phyloP scores from a whole-genome alignment of 139 green algal species.

The Chlorella vulgaris region DNA sequence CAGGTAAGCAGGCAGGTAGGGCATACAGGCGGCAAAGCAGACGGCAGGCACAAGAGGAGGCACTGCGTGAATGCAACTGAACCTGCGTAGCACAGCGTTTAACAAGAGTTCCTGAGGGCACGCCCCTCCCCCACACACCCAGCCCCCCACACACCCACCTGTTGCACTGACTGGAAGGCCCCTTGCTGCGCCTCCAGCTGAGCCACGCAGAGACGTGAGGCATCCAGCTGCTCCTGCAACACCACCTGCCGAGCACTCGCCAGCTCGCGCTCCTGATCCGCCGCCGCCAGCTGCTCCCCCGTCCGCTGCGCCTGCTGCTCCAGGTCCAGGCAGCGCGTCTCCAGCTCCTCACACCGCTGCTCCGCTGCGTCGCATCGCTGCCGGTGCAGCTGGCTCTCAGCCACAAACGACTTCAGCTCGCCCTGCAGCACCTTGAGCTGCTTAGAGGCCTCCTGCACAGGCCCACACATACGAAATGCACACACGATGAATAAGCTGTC shows the following conservation, averaged over 20 bases:
- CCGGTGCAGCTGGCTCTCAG: conserved; percentile 2
- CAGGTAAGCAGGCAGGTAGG: too few species aligned
- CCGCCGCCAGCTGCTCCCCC: conserved; percentile 14
- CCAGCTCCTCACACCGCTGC: neutral
- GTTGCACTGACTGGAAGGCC: conserved; percentile 17
- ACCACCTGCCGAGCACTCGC: neutral
- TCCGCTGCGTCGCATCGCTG: conserved; percentile 4
- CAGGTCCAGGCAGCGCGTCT: neutral
- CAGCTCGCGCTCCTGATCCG: neutral
- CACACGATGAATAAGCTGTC: neutral
- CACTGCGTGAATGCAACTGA: too few species aligned
- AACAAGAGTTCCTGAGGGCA: too few species aligned
- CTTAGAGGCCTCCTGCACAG: conserved; percentile 34
- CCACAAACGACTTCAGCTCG: conserved; percentile 28
- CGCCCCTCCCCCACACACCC: too few species aligned
- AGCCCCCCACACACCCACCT: neutral
- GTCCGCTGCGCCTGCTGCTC: neutral
- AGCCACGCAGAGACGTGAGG: neutral
- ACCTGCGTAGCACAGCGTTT: neutral
- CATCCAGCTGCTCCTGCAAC: conserved; percentile 3
- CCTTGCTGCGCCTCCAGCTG: conserved; percentile 32
- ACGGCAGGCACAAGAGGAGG: too few species aligned
- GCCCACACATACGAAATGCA: neutral
- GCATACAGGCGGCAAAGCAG: too few species aligned
- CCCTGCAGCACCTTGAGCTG: conserved; percentile 38